Base-by-base conservation (phyloP, 805 yeast genomes). In the Yamadazyma laniorum region DNA sequence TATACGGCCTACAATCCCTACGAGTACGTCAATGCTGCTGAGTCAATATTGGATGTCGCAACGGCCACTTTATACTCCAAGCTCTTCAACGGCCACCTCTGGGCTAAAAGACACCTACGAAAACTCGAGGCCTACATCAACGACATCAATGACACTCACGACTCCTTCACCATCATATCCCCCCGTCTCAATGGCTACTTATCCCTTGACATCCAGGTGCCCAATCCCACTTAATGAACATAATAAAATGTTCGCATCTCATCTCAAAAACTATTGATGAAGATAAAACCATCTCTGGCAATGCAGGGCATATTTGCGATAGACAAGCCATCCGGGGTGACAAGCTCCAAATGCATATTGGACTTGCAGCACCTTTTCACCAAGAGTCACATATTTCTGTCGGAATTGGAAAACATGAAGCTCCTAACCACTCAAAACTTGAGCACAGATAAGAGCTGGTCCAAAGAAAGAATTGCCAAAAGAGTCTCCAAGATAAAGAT, bases 301-400 rank as follows among this genome's bases (percentile, higher is more conserved):
- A 86, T 91, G 96, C 87, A 89, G 52, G 98, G 99, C 30, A 75
- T 93, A 1, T 87, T 91, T 68, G 98, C 98, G 6, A 77, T 91
- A 29, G 82, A 83, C 47, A 91, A 91, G 58, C 98, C 98, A 0
- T 65, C 80, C 12, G 97, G 97, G 0, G 74, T 85, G 9, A 70
- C 95, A 1, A 89, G 97, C 0, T 77, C 89, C 14, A 77, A 82
- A 39, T 80, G 87, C 40, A 71, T 93, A 37, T 74, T 76, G 31
- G 77, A 77, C 34, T 47, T 91, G 25, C 91, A 90, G 53, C 59
- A 66, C 13, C 55, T 78, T 3, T 77, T 91, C 59, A 75, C 83
- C 17, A 59, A 68, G 0, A 77, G 93, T 4, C 58, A 71, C 3
- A 70, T 75, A 5, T 85, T 85, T 52, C 68, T 75, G 26, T 63